These are phyloP conservation scores for Chimonanthus praecox DNA, from an alignment of 164 flowering plant genomes.

Conservation along the genomic window DNA sequence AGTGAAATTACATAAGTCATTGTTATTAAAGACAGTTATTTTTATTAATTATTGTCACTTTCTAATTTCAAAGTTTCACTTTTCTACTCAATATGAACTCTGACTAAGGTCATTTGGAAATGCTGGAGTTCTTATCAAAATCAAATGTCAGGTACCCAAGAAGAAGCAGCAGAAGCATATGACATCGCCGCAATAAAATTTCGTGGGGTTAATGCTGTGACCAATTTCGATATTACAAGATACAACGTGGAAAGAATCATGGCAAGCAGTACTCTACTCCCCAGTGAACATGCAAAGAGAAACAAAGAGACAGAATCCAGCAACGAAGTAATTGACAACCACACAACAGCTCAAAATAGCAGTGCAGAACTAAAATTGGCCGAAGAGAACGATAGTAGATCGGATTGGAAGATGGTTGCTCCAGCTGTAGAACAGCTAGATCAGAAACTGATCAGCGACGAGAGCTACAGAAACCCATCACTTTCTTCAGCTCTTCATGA, in stretches of 20 bases:
- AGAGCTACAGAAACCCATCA: constrained; percentile 18
- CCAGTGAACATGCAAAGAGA: constrained; percentile 49
- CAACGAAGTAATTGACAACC: constrained; percentile 7
- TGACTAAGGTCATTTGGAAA: neutral
- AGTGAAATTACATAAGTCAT: too few relatives aligned
- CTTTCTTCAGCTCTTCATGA: constrained; percentile 41
- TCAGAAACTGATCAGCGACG: constrained; percentile 20
- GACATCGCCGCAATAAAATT: constrained; percentile 74
- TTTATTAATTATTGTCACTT: too few relatives aligned
- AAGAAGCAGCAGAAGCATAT: constrained; percentile 76
- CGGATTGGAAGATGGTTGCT: constrained; percentile 51
- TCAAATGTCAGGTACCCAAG: constrained; percentile 51
- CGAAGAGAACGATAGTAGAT: constrained; percentile 19
- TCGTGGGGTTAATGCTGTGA: constrained; percentile 60
- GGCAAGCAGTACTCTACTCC: constrained; percentile 51
- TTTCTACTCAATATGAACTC: neutral
- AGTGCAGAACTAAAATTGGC: constrained; percentile 12
- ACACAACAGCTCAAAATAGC: constrained; percentile 12
- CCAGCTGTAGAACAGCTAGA: constrained; percentile 23
- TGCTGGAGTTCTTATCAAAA: neutral
- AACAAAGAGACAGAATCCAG: constrained; percentile 21
- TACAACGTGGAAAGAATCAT: constrained; percentile 56
- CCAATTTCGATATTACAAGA: constrained; percentile 55
- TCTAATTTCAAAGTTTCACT: too few relatives aligned
- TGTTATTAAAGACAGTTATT: too few relatives aligned